These are phyloP conservation scores for Harringtonia aguacate DNA, from an alignment of 2,329 filamentous ascomycete species.

Conservation along the genomic window DNA sequence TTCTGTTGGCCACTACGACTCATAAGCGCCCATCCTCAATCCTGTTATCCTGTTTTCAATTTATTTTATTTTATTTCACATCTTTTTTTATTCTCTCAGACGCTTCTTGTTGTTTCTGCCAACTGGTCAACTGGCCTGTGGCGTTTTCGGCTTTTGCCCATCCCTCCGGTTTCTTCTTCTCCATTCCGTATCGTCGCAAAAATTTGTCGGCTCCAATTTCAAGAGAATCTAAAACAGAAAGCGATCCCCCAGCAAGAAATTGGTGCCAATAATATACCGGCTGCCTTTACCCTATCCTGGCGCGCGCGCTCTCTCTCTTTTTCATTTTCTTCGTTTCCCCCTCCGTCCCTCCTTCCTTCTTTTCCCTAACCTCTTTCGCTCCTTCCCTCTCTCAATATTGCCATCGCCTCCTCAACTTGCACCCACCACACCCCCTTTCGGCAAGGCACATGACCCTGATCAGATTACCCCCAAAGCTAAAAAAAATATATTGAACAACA, in stretches of 20 bases:
- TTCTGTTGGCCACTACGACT: no score
- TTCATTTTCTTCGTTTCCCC: background rate
- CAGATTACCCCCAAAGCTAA: no score
- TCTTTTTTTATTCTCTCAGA: no score
- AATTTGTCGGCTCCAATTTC: slow-evolving; percentile 4
- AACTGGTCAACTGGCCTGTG: background rate
- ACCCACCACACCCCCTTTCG: background rate
- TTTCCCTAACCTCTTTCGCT: background rate
- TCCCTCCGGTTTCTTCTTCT: no score
- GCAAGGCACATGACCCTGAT: no score
- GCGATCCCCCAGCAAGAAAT: background rate
- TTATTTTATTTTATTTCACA: no score
- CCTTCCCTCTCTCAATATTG: background rate
- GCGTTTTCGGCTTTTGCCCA: background rate
- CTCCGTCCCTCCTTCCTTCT: background rate
- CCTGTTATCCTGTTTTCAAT: no score
- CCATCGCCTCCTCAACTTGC: background rate
- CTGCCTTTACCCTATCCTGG: background rate
- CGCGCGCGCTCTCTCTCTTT: background rate
- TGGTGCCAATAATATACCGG: background rate
- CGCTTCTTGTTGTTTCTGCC: no score
- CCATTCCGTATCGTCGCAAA: background rate
- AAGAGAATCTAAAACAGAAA: slow-evolving; percentile 2
- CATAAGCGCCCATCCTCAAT: no score
- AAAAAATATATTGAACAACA: background rate